Evolutionary conservation across 768 basidiomycete species (phyloP).

Genomic region (Cyclocybe cylindracea): DNA sequence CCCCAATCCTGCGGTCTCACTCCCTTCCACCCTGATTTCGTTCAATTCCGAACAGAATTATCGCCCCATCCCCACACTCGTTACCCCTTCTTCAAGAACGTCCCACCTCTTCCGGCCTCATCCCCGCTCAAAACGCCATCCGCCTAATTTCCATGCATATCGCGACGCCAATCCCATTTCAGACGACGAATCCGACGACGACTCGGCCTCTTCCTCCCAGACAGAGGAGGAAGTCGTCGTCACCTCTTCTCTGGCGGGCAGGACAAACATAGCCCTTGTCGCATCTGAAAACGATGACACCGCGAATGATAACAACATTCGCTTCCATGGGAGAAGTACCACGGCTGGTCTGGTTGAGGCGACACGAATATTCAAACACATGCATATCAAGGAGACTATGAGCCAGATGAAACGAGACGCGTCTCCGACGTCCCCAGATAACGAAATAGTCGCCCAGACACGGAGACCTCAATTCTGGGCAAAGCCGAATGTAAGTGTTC

Average conservation of each 20-base stretch:
- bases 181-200: conserved; percentile 24
- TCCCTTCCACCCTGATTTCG: conserved; percentile 6
- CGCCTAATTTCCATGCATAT: too few species aligned
- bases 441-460: conserved; percentile 17
- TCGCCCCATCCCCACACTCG: too few species aligned
- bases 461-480: conserved; percentile 57
- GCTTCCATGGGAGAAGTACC: conserved; percentile 68
- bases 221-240: conserved; percentile 29
- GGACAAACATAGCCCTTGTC: conserved; percentile 35
- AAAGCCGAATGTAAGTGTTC: conserved; percentile 49
- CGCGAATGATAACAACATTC: conserved; percentile 40
- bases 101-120: too few species aligned
- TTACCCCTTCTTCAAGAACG: too few species aligned
- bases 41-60: too few species aligned
- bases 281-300: conserved; percentile 29
- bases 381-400: conserved; percentile 43
- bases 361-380: conserved; percentile 52
- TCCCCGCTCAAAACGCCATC: too few species aligned
- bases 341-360: conserved; percentile 54
- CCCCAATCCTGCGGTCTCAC: conserved; percentile 4
- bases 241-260: conserved; percentile 32
- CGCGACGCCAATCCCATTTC: conserved; percentile 9
- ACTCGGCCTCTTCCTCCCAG: conserved; percentile 29
- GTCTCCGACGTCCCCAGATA: conserved; percentile 18
- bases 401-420: conserved; percentile 4